Conservation (phyloP, 352 stramenopile genomes). For the Globisporangium rhizosaccharum region DNA sequence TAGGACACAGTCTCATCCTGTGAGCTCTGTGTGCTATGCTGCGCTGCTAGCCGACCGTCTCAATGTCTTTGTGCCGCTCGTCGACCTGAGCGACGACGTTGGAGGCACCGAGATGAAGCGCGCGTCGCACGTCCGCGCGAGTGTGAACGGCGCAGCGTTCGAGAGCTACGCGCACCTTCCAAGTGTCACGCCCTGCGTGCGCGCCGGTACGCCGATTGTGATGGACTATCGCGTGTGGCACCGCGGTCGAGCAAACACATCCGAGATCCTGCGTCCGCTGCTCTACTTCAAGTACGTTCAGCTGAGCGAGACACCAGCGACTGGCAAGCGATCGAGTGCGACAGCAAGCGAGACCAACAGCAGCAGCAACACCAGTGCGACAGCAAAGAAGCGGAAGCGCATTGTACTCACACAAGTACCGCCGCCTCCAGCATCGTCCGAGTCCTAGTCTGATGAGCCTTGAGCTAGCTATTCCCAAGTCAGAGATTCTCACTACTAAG, state of each 20-base stretch:
- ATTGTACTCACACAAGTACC: constrained; percentile 2
- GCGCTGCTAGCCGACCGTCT: constrained; percentile 44
- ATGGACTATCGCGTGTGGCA: constrained; percentile 85
- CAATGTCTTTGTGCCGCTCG: constrained; percentile 73
- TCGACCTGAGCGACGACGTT: constrained; percentile 34
- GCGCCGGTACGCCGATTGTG: constrained; percentile 47
- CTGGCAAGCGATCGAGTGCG: not conserved
- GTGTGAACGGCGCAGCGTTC: constrained; percentile 34
- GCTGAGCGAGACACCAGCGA: not conserved
- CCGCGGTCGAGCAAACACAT: constrained; percentile 50
- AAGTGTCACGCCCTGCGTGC: constrained; percentile 47
- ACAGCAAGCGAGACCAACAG: not conserved
- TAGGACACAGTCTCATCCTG: no score
- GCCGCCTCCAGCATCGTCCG: not conserved
- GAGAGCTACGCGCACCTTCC: constrained; percentile 40
- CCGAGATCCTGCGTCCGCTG: constrained; percentile 34
- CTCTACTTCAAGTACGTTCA: constrained; percentile 73
- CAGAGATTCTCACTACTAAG: not conserved
- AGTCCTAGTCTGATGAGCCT: not conserved
- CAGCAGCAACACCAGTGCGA: not conserved
- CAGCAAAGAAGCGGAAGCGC: constrained; percentile 4
- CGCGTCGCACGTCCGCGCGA: constrained; percentile 42
- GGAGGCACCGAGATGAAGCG: constrained; percentile 73
- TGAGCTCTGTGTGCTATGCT: not conserved
- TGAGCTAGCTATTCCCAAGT: not conserved